Evolutionary conservation across 305 asterid genomes (phyloP).

Genomic region (Solanum hybrid): DNA sequence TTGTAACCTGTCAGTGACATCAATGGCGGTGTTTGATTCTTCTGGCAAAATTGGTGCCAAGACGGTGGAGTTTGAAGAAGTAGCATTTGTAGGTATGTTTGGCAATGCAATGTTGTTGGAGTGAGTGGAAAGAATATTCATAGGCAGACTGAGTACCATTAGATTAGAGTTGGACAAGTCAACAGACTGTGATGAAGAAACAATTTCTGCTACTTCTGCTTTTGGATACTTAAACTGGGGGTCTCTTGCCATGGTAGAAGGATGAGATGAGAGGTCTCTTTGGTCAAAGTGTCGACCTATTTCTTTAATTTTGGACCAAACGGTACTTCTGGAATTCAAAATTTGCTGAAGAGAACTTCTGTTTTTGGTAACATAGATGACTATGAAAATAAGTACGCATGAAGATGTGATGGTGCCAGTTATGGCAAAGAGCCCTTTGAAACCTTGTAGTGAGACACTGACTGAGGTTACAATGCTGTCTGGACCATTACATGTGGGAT

Average conservation of each 20-base stretch:
- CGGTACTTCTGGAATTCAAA: slow-evolving; percentile 15
- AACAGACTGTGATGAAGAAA: neutral
- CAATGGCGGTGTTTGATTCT: neutral
- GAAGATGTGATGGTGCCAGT: slow-evolving; percentile 23
- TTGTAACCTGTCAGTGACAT: neutral
- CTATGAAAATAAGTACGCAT: slow-evolving; percentile 20
- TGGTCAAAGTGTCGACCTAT: slow-evolving; percentile 22
- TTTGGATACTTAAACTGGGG: neutral
- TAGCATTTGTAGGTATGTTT: neutral
- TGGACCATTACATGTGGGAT: slow-evolving; percentile 12
- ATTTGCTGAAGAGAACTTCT: slow-evolving; percentile 5
- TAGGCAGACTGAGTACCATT: neutral
- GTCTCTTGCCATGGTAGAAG: neutral
- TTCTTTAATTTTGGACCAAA: slow-evolving; percentile 24
- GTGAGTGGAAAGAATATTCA: neutral
- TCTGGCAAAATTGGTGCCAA: neutral
- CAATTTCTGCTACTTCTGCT: neutral
- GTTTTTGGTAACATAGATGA: slow-evolving; percentile 17
- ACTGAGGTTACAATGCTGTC: slow-evolving; percentile 5
- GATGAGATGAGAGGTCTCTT: slow-evolving; percentile 12
- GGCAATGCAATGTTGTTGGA: neutral
- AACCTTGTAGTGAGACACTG: slow-evolving; percentile 17
- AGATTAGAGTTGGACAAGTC: neutral
- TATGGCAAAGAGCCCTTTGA: slow-evolving; percentile 21
- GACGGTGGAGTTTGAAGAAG: neutral